A percentile compares a stretch with the other conserved stretches of the same genome.
Evolutionary conservation across 2,329 filamentous ascomycete genomes (phyloP).

Genomic region (Tolypocladium pustulatum): DNA sequence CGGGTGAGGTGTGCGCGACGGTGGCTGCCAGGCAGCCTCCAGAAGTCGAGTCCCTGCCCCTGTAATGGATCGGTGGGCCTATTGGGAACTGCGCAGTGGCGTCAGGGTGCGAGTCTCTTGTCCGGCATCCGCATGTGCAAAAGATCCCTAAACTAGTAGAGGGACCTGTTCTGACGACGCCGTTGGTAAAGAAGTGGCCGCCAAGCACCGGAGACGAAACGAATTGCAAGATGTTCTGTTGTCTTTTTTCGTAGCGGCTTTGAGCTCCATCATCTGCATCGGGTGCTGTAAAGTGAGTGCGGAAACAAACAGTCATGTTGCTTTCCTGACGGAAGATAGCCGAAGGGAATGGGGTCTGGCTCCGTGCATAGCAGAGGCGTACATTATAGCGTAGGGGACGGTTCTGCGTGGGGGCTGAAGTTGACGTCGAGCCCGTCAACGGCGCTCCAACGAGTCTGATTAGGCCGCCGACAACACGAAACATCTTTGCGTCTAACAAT

Average conservation of each 20-base stretch:
- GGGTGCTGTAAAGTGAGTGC: too few relatives aligned
- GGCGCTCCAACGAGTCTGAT: background rate
- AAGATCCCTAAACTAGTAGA: background rate
- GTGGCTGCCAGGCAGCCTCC: background rate
- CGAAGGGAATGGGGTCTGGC: background rate
- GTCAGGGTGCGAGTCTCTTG: background rate
- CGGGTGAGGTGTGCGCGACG: background rate
- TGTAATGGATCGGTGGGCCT: background rate
- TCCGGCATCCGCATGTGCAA: background rate
- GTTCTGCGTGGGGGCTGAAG: background rate
- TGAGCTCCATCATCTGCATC: too few relatives aligned
- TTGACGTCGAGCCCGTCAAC: background rate
- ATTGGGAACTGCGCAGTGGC: background rate
- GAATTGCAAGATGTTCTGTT: background rate
- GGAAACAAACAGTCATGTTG: too few relatives aligned
- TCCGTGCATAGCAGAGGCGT: background rate
- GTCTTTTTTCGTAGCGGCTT: background rate
- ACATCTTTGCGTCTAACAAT: background rate
- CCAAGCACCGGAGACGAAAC: background rate
- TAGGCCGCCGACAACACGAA: background rate
- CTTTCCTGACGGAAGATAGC: background rate
- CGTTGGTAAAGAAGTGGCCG: background rate
- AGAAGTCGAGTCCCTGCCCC: background rate
- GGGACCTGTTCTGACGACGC: background rate
- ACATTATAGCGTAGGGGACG: background rate